Percentiles rank a stretch among this genome's conserved stretches.
Conservation (phyloP, 371 early-diverging fungal genomes). For the Mortierella sp. region DNA sequence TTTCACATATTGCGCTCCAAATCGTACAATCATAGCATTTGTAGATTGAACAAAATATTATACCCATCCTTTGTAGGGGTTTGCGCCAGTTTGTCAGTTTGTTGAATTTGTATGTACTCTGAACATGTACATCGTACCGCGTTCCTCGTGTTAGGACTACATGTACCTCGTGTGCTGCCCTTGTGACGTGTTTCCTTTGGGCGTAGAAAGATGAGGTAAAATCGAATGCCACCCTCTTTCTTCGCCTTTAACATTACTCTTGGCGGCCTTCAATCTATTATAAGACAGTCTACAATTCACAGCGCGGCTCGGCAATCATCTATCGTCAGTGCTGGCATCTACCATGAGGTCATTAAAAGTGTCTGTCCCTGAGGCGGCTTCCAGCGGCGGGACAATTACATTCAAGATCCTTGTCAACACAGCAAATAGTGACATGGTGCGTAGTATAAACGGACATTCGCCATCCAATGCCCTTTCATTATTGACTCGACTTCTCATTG, state of each 20-base stretch:
- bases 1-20: background rate
- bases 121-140: background rate
- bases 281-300: background rate
- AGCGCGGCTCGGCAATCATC: background rate
- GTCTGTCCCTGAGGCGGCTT: slow-evolving; percentile 73
- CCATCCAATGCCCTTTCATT: background rate
- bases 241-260: background rate
- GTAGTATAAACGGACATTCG: background rate
- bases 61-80: too few relatives aligned
- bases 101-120: too few relatives aligned
- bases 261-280: background rate
- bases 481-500: background rate
- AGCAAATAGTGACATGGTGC: slow-evolving; percentile 32
- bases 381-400: slow-evolving; percentile 71
- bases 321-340: background rate
- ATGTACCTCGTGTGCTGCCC: background rate
- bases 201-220: background rate
- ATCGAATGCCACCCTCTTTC: background rate
- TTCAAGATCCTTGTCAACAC: slow-evolving; percentile 67
- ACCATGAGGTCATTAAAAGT: slow-evolving; percentile 39
- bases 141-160: too few relatives aligned
- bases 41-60: background rate
- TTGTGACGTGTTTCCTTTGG: background rate
- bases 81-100: too few relatives aligned
- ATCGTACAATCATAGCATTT: background rate